These are phyloP conservation scores for Corylus avellana DNA, from an alignment of 306 rosid species.

Conservation along the genomic window DNA sequence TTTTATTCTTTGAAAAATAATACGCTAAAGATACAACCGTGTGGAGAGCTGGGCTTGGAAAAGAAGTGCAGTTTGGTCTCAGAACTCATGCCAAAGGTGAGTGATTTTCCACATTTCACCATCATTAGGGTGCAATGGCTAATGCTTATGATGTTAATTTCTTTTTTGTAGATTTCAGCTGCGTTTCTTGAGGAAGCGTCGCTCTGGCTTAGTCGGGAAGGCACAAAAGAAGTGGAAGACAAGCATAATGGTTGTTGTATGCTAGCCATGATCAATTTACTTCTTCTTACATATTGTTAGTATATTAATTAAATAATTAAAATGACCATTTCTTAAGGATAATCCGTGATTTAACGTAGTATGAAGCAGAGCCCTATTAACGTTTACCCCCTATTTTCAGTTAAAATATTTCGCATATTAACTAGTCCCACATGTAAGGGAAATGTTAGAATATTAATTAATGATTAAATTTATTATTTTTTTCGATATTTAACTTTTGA, in stretches of 20 bases:
- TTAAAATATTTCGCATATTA: too few species aligned
- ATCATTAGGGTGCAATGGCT: neutral
- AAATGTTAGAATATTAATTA: too few species aligned
- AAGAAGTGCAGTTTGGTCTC: conserved; percentile 59
- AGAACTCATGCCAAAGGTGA: conserved; percentile 51
- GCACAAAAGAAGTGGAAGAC: conserved; percentile 25
- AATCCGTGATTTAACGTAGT: too few species aligned
- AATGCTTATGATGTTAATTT: conserved; percentile 1
- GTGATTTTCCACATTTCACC: conserved; percentile 14
- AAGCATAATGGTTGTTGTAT: neutral
- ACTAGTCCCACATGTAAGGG: too few species aligned
- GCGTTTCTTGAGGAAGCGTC: conserved; percentile 64
- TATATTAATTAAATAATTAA: too few species aligned
- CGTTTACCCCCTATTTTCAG: too few species aligned
- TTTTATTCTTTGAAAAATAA: neutral
- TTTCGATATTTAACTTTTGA: too few species aligned
- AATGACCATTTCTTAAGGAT: too few species aligned
- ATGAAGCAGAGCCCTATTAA: too few species aligned
- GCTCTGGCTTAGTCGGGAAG: conserved; percentile 30
- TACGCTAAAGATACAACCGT: conserved; percentile 53
- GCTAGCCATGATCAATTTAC: neutral
- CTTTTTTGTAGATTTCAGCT: conserved; percentile 51
- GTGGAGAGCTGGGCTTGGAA: conserved; percentile 56
- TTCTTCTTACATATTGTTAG: neutral
- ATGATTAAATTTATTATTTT: too few species aligned